These are phyloP conservation scores for Drechslera avenae DNA, from an alignment of 2,329 filamentous ascomycete genomes.

Conservation along the genomic window DNA sequence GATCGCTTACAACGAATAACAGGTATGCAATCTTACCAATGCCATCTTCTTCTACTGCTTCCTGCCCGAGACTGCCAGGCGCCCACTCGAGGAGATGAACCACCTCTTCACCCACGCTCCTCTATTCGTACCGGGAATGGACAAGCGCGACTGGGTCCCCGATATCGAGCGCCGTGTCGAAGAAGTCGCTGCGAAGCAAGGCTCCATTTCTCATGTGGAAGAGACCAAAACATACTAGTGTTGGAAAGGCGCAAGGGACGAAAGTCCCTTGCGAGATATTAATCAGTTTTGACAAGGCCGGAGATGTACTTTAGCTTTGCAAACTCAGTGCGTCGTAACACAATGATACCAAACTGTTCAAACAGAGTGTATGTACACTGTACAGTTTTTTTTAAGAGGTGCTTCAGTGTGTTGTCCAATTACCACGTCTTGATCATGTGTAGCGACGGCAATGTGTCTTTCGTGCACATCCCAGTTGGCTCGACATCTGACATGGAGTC, in stretches of 20 bases:
- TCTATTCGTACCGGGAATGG: conserved; percentile 64
- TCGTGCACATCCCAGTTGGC: too few relatives aligned
- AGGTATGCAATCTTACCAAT: conserved; percentile 71
- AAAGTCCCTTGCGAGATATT: too few relatives aligned
- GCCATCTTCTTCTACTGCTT: conserved; percentile 70
- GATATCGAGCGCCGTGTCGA: conserved; percentile 65
- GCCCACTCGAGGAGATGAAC: conserved; percentile 72
- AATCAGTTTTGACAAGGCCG: too few relatives aligned
- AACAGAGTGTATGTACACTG: too few relatives aligned
- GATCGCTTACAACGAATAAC: background rate
- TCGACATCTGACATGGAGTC: too few relatives aligned
- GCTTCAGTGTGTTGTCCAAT: too few relatives aligned
- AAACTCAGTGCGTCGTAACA: too few relatives aligned
- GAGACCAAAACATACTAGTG: background rate
- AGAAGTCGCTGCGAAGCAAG: conserved; percentile 61
- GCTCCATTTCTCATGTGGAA: conserved; percentile 28
- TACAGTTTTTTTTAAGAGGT: too few relatives aligned
- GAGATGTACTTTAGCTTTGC: too few relatives aligned
- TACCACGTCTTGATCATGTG: too few relatives aligned
- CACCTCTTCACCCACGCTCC: conserved; percentile 69
- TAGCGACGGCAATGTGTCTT: too few relatives aligned
- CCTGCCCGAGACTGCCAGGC: conserved; percentile 68
- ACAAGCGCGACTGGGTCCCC: conserved; percentile 58
- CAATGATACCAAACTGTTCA: too few relatives aligned
- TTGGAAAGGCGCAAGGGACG: background rate